Conservation (phyloP, 768 basidiomycete species). For the Lentinula edodes region DNA sequence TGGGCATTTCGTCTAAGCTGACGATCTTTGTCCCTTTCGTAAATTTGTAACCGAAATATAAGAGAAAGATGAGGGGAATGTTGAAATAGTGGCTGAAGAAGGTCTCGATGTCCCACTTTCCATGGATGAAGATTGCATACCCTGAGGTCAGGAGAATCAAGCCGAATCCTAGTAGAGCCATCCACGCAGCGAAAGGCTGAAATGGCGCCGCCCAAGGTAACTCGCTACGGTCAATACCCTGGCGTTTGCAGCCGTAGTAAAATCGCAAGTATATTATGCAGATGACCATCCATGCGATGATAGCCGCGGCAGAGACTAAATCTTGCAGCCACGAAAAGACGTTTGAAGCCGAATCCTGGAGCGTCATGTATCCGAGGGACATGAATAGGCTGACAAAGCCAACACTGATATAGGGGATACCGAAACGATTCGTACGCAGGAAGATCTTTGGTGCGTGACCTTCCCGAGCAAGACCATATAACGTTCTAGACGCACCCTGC, state of each 20-base stretch:
- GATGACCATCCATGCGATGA: conserved; percentile 6
- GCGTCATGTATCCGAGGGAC: neutral
- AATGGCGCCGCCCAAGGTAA: conserved; percentile 26
- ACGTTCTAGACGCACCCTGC: conserved; percentile 48
- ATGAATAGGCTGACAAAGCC: conserved; percentile 25
- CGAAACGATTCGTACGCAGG: conserved; percentile 39
- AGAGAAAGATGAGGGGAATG: conserved; percentile 37
- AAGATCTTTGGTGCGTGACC: conserved; percentile 44
- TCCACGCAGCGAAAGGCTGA: conserved; percentile 24
- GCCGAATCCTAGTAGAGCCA: conserved; percentile 29
- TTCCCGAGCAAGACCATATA: conserved; percentile 48
- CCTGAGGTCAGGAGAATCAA: conserved; percentile 12
- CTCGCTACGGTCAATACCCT: conserved; percentile 13
- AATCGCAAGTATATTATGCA: conserved; percentile 1
- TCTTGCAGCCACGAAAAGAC: conserved; percentile 8
- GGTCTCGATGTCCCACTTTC: neutral
- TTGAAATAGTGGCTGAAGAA: conserved; percentile 31
- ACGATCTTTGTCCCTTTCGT: conserved; percentile 29
- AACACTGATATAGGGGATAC: conserved; percentile 40
- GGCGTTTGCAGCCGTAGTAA: conserved; percentile 8
- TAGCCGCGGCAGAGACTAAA: neutral
- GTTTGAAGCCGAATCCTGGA: neutral
- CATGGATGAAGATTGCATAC: conserved; percentile 21
- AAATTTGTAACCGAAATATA: conserved; percentile 43
- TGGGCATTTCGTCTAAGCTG: conserved; percentile 4